These are phyloP conservation scores for Cystodermella granulosa DNA, from an alignment of 1,284 basidiomycete genomes.

Conservation along the genomic window DNA sequence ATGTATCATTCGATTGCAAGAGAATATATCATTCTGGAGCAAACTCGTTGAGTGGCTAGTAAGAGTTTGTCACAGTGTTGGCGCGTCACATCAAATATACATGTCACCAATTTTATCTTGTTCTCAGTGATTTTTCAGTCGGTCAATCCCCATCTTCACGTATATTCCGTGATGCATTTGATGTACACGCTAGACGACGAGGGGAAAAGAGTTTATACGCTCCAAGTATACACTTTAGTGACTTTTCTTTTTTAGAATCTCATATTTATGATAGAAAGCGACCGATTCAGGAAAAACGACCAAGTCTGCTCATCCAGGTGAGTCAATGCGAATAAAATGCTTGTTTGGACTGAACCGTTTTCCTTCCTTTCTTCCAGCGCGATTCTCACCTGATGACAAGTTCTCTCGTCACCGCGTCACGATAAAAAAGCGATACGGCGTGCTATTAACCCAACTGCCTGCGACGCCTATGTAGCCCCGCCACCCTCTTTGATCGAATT, in stretches of 20 bases:
- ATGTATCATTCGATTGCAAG: too few relatives aligned
- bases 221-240: constrained; percentile 62
- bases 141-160: too few relatives aligned
- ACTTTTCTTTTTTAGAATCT: neutral
- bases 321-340: constrained; percentile 24
- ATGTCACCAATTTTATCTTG: too few relatives aligned
- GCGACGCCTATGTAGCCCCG: constrained; percentile 82
- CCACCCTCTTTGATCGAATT: too few relatives aligned
- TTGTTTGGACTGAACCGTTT: constrained; percentile 1
- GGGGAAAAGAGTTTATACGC: constrained; percentile 82
- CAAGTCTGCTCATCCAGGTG: constrained; percentile 92
- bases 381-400: constrained; percentile 97
- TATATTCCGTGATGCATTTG: too few relatives aligned
- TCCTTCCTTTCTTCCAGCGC: constrained; percentile 51
- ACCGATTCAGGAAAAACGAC: constrained; percentile 77
- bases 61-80: too few relatives aligned
- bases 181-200: constrained; percentile 84
- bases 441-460: constrained; percentile 86
- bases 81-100: too few relatives aligned
- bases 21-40: too few relatives aligned
- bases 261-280: constrained; percentile 58
- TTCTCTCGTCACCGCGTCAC: constrained; percentile 94
- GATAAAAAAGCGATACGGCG: constrained; percentile 84
- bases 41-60: too few relatives aligned
- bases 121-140: too few relatives aligned